Base-by-base conservation (phyloP, 179 eudicot genomes). In the Heliamphora pulchella region DNA sequence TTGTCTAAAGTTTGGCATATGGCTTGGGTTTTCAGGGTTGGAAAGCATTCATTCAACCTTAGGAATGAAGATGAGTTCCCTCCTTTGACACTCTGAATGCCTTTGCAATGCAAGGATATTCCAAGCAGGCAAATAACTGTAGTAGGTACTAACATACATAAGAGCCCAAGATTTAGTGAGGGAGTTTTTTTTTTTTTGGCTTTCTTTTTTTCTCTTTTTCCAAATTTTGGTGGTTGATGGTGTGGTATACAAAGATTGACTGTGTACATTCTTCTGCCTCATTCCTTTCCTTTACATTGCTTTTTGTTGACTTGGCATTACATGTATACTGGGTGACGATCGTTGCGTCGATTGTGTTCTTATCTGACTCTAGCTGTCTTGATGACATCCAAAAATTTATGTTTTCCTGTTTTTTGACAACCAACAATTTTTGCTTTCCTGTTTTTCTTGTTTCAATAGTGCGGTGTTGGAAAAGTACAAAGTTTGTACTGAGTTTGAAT, bases 11-110 rank as follows among this genome's bases (percentile, higher is more conserved):
- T 18, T 71, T 6, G 10, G 62, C 54, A 15, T 17, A 53, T 66
- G 80, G 62, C 51, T 82, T 80, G 46, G 62, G 64, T 2, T 73
- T 81, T 55, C 86, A 85, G 89, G 82, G 80, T 47, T 31, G 82
- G 79, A 61, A 83, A 80, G 50, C 72, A 69, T 67, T 43, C 82
- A 17, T 78, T 85, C 71, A 72, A 76, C 77, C 85, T 87, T 20
- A 81, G 83, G 87, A 81, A 83, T 54, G 87, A 81, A 14, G 66
- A 75, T 39, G 89, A 87, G 13, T 87, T 87, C 59, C 89, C 89
- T 67, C 86, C 89, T 43, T 71, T 87, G 15, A 74, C 81, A 18
- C 1, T 67, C 47, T 20, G 80, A 79, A 57, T 80, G 8, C 50
- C 80, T 22, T 67, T 20, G 51, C 64, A 57, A 78, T 39, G 74